Evolutionary conservation across 208 protist species (phyloP).

Genomic region (Trypanosoma conorhini): DNA sequence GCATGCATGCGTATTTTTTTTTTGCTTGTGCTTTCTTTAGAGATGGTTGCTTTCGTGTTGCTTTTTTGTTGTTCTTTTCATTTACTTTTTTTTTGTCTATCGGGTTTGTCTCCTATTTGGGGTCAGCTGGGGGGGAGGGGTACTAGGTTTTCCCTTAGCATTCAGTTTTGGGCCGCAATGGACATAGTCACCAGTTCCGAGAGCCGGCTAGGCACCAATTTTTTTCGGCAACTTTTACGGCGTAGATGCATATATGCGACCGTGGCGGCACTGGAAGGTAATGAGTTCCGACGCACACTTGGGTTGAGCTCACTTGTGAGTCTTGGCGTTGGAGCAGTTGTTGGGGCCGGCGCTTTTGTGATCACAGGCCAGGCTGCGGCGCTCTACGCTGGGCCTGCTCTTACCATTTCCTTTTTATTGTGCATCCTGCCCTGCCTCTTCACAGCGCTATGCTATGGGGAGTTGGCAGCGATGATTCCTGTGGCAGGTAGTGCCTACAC

Average conservation of each 20-base stretch:
- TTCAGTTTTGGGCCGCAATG: conserved; percentile 16
- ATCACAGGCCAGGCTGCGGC: conserved; percentile 44
- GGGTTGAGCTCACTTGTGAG: conserved; percentile 25
- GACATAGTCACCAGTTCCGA: conserved; percentile 27
- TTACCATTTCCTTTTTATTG: conserved; percentile 35
- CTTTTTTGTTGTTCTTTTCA: conserved; percentile 1
- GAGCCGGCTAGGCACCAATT: conserved; percentile 7
- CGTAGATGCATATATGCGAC: conserved; percentile 25
- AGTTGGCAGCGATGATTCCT: conserved; percentile 42
- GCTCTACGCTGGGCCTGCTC: conserved; percentile 38
- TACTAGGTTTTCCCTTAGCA: neutral
- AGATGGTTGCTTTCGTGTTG: neutral
- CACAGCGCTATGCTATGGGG: conserved; percentile 44
- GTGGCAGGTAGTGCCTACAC: conserved; percentile 40
- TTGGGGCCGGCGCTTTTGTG: conserved; percentile 53
- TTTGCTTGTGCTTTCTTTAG: neutral
- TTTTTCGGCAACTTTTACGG: conserved; percentile 26
- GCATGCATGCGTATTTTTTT: neutral
- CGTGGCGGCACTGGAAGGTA: conserved; percentile 25
- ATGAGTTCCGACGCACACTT: conserved; percentile 31
- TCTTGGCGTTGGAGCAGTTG: conserved; percentile 36
- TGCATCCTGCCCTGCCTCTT: conserved; percentile 37
- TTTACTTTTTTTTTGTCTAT: conserved; percentile 23
- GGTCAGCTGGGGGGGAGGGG: no score
- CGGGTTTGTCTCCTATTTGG: neutral